Percentiles rank a stretch among this genome's conserved stretches.
Evolutionary conservation across 306 rosid genomes (phyloP).

Genomic region (Glycine latifolia): DNA sequence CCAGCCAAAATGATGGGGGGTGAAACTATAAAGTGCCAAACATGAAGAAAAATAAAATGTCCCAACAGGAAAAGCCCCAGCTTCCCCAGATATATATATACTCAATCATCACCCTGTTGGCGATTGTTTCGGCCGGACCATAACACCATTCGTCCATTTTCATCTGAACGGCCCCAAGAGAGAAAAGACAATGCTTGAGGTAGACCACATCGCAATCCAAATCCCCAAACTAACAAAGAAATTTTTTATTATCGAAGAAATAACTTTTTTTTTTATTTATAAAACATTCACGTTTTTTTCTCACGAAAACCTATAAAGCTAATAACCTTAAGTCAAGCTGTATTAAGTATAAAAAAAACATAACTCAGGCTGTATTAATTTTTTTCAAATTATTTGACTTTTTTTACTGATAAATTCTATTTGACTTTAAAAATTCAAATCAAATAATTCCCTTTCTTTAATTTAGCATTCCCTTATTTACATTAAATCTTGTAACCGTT

Average conservation of each 20-base stretch:
- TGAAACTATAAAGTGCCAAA: no score
- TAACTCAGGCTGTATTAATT: no score
- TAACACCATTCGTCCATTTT: slow-evolving; percentile 21
- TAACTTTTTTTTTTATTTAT: not conserved
- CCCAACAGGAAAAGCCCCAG: no score
- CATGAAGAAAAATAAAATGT: no score
- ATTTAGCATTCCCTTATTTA: no score
- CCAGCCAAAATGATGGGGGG: no score
- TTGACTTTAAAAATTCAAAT: not conserved
- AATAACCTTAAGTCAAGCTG: no score
- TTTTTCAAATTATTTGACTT: not conserved
- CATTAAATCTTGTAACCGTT: no score
- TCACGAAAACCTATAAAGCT: no score
- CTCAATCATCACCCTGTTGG: slow-evolving; percentile 36
- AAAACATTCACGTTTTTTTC: no score
- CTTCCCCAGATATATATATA: not conserved
- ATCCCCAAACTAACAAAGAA: not conserved
- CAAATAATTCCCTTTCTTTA: no score
- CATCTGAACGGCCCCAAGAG: slow-evolving; percentile 24
- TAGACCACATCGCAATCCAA: not conserved
- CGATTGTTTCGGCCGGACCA: not conserved
- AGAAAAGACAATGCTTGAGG: slow-evolving; percentile 4
- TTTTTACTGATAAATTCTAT: not conserved
- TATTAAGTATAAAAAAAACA: no score
- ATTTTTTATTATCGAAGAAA: not conserved